Conservation (phyloP, 179 eudicot genomes). For the Spinacia oleracea region DNA sequence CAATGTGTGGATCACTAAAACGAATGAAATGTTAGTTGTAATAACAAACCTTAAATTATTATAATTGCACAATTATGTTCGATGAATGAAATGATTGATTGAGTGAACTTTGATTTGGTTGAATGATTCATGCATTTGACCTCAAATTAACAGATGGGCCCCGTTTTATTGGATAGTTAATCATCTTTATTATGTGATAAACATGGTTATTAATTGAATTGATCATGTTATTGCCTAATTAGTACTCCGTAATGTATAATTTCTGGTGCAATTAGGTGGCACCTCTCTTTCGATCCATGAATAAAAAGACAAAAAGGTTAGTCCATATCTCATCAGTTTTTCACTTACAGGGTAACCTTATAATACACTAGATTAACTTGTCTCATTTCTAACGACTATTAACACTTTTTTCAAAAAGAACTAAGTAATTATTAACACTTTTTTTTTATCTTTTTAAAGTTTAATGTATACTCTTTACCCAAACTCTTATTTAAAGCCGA, state of each 20-base stretch:
- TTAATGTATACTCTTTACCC: no score
- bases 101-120: constrained; percentile 1
- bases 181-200: constrained; percentile 8
- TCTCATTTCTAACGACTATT: not conserved
- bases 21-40: no score
- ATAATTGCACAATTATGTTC: constrained; percentile 12
- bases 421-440: not conserved
- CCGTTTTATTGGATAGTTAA: not conserved
- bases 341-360: not conserved
- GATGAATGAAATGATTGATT: not conserved
- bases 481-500: no score
- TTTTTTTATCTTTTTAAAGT: not conserved
- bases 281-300: not conserved
- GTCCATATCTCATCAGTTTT: not conserved
- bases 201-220: constrained; percentile 10
- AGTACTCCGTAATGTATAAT: constrained; percentile 16
- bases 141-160: constrained; percentile 4
- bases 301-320: not conserved
- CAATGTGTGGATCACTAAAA: no score
- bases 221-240: not conserved
- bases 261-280: constrained; percentile 10
- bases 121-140: constrained; percentile 12
- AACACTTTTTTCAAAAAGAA: no score
- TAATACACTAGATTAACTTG: not conserved
- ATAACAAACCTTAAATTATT: constrained; percentile 11